A percentile compares a stretch with the other conserved stretches of the same genome.
These are phyloP conservation scores for Eucalyptus polyanthemos DNA, from an alignment of 345 rosid genomes.

Conservation along the genomic window DNA sequence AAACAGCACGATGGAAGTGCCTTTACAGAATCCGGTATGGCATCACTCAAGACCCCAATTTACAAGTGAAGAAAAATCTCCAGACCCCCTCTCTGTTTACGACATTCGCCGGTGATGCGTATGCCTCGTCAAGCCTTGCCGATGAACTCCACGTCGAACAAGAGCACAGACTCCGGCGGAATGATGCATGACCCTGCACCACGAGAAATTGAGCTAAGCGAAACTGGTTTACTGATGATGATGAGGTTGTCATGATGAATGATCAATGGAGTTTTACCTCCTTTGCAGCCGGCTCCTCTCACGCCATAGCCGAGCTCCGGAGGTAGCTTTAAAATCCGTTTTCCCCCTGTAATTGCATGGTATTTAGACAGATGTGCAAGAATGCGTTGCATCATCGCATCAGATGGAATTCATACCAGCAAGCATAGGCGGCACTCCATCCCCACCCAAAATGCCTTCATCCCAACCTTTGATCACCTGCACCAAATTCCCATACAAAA, in stretches of 20 bases:
- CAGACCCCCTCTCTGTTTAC: neutral
- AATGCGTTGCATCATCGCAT: neutral
- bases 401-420: slow-evolving; percentile 29
- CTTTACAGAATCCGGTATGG: neutral
- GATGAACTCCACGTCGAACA: slow-evolving; percentile 73
- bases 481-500: neutral
- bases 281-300: slow-evolving; percentile 93
- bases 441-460: slow-evolving; percentile 73
- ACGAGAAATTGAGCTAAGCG: neutral
- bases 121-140: slow-evolving; percentile 25
- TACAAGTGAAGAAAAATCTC: neutral
- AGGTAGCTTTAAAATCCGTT: slow-evolving; percentile 57
- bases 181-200: slow-evolving; percentile 77
- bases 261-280: slow-evolving; percentile 30
- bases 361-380: neutral
- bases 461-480: slow-evolving; percentile 96
- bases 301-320: slow-evolving; percentile 77
- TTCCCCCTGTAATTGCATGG: slow-evolving; percentile 35
- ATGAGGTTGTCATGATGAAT: neutral
- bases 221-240: neutral
- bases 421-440: slow-evolving; percentile 87
- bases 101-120: neutral
- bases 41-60: neutral
- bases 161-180: slow-evolving; percentile 78
- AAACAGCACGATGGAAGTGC: neutral